Base-by-base conservation (phyloP, 2,329 filamentous ascomycete genomes). In the Albophoma yamanashiensis region DNA sequence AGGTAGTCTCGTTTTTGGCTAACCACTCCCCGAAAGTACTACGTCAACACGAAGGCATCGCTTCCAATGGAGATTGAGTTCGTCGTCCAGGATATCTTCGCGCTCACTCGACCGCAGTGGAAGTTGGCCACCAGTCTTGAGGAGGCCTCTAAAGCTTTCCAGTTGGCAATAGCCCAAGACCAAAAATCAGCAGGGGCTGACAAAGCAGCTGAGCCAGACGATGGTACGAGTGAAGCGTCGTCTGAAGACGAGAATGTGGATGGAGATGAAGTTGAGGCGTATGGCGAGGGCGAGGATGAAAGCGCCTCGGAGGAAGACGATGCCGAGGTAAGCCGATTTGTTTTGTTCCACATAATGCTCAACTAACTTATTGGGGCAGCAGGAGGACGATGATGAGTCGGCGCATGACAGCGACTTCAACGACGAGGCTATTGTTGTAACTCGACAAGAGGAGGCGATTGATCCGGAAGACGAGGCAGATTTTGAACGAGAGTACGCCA, bases 21-120 rank as follows among this genome's bases (percentile, higher is more conserved):
- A 27, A 62, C 34, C 17, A 43, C 20, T 4, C 63, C 60, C 55
- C 62, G 53, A n/a, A 64, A 90, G 83, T 97, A 97, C 73, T 99
- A 99, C 74, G 88, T 97, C 66, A 87, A 89, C 68, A 92, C 90
- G 25, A 99, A 99, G 74, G 86, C 93, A 25, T 82, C 89, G 0
- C 75, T 97, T 45, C 94, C 95, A 0, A 95, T 99, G 91, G 94
- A 99, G 65, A 90, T 97, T 55, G 94, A 99, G 61, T 99, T 99
- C 71, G 87, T 97, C 55, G 84, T 99, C 8, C 92, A 97, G 71
- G 94, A 99, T 71, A 92, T 90, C 0, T 97, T 89, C 74, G 86
- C 88, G 34, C 76, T 92, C 40, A 88, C 92, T 15, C 84, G 94
- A 55, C 93, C 94, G 5, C 89, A 97, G 70, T 99, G 93, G 94